Evolutionary conservation across 768 basidiomycete species (phyloP).

Genomic region (Calocera cornea): DNA sequence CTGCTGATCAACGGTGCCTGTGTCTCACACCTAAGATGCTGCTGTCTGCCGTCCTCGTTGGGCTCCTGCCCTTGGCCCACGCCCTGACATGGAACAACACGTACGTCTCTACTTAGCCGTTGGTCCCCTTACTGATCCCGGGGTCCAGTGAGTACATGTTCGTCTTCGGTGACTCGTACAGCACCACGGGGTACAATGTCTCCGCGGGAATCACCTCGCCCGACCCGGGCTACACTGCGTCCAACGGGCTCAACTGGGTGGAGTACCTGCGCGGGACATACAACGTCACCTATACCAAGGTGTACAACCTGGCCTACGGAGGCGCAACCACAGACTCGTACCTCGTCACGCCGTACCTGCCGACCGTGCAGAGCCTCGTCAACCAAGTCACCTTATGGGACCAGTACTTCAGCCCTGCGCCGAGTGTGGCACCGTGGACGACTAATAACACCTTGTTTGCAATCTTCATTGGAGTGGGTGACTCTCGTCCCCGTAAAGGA

Average conservation of each 20-base stretch:
- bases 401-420: slow-evolving; percentile 24
- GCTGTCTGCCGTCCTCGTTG: not conserved
- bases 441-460: slow-evolving; percentile 26
- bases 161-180: slow-evolving; percentile 53
- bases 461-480: slow-evolving; percentile 30
- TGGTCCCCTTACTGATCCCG: not conserved
- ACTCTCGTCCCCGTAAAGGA: not conserved
- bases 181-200: slow-evolving; percentile 45
- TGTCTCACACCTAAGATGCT: not conserved
- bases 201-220: slow-evolving; percentile 41
- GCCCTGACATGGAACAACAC: slow-evolving; percentile 1
- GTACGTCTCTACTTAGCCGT: not conserved
- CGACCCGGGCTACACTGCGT: slow-evolving; percentile 43
- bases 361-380: slow-evolving; percentile 28
- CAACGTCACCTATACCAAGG: slow-evolving; percentile 42
- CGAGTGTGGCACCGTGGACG: slow-evolving; percentile 23
- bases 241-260: slow-evolving; percentile 54
- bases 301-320: slow-evolving; percentile 30
- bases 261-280: slow-evolving; percentile 38
- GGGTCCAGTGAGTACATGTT: slow-evolving; percentile 33
- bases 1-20: not conserved
- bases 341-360: slow-evolving; percentile 27
- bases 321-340: slow-evolving; percentile 29
- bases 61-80: not conserved
- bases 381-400: slow-evolving; percentile 27